A percentile compares a stretch with the other conserved stretches of the same genome.
Evolutionary conservation across 768 basidiomycete species (phyloP).

Genomic region (Mycena epipterygia): DNA sequence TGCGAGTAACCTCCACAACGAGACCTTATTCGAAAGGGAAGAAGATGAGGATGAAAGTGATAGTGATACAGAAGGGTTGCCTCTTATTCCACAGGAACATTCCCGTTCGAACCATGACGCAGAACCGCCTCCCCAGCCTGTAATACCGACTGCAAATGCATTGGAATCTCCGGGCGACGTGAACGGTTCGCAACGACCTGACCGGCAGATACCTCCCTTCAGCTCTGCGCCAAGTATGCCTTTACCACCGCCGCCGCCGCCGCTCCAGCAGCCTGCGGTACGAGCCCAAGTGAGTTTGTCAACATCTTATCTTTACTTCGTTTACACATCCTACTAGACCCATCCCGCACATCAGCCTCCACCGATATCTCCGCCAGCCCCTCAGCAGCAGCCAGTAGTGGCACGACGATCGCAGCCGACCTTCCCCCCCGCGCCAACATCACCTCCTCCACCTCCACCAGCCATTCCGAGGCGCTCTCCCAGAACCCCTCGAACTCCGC

Average conservation of each 20-base stretch:
- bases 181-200: constrained; percentile 3
- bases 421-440: constrained; percentile 45
- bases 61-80: constrained; percentile 28
- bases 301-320: not conserved
- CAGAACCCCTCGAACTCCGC: constrained; percentile 9
- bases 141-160: not conserved
- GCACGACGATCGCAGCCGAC: not conserved
- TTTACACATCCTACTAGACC: constrained; percentile 11
- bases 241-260: constrained; percentile 23
- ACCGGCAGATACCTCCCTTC: constrained; percentile 25
- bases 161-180: not conserved
- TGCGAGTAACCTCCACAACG: constrained; percentile 22
- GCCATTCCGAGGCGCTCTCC: constrained; percentile 16
- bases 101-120: constrained; percentile 29
- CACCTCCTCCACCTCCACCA: constrained; percentile 43
- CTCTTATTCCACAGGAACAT: constrained; percentile 29
- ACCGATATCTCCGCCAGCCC: constrained; percentile 48
- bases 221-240: constrained; percentile 19
- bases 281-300: constrained; percentile 1
- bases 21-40: constrained; percentile 32
- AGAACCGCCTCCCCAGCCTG: constrained; percentile 12
- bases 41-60: constrained; percentile 22
- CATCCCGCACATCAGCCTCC: constrained; percentile 24
- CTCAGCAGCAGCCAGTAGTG: constrained; percentile 12
- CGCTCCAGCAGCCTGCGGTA: not conserved